Base-by-base conservation (phyloP, 441 rosid genomes). In the Manihot esculenta region DNA sequence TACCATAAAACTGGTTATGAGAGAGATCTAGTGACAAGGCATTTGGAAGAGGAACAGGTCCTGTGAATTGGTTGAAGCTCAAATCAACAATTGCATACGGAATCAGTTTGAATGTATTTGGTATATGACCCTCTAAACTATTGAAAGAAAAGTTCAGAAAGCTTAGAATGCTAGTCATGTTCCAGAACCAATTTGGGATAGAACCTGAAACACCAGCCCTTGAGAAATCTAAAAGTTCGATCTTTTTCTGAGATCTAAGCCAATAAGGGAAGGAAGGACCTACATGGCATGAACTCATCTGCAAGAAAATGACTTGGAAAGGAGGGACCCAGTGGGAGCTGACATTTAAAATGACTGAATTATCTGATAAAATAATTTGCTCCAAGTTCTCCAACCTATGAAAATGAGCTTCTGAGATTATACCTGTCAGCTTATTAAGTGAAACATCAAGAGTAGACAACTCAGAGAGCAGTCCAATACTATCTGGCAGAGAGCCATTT, bases 151-250 rank as follows among this genome's bases (percentile, higher is more conserved):
- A 72, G 75, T 85, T 79, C 17, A 83, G 42, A 62, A 67, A 3
- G 3, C 74, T 62, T 3, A 85, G 50, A 33, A 78, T 82, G 45
- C 74, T 47, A 42, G 87, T 76, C 62, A 79, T 77, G 15, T 76
- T 82, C 85, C 89, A 85, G 54, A 85, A 77, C 87, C 89, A 85
- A 48, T 64, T 44, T 1, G 87, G 87, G 20, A 83, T 64, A 7
- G 74, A 27, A 62, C 63, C 82, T 41, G 75, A 71, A 51, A 85
- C 76, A 75, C 84, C 78, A 50, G 86, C 73, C 65, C 79, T 82
- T 51, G 85, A 76, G 61, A 85, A 53, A 61, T 74, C 83, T 14
- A 85, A 69, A 48, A 10, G 9, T n/a, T 0, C 0, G 10, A 80
- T 45, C 63, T 58, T 60, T 10, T 73, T 66, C 41, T 83, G 82